Base-by-base conservation (phyloP, 768 basidiomycete species). In the Hydnomerulius pinastri region DNA sequence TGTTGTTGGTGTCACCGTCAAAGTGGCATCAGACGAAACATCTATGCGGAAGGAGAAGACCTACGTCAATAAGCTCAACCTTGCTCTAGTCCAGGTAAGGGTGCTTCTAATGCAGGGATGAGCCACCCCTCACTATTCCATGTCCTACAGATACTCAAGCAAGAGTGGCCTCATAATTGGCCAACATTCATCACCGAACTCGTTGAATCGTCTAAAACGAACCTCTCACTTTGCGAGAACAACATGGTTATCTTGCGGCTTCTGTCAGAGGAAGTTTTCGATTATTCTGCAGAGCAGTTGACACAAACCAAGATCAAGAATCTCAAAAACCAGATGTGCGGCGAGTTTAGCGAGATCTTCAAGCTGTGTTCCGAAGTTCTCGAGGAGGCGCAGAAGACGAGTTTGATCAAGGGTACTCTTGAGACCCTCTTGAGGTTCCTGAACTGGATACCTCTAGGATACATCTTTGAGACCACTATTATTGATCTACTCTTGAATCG, bases 131-230 rank as follows among this genome's bases (percentile, higher is more conserved):
- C 51, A 62, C 54, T 17, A 44, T 41, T 43, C 6, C 20, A 38
- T 49, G 33, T 21, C 27, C 17, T 44, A 17, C 63, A 99, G 94
- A 97, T 99, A 53, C 76, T 99, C 57, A 99, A 98, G 73, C 97
- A 98, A 76, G 97, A 98, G 69, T 99, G 97, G 97, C 96, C 96
- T 21, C 92, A 97, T 68, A 94, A 97, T 64, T 99, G 97, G 97
- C 95, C 96, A 27, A 90, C 82, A 18, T 98, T 98, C 76, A 97
- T 98, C 62, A 85, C 90, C 10, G 95, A 98, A 70, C 90, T 98
- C 39, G 94, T 98, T 51, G 88, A 94, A 59, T 97, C 96, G 7
- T 98, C 96, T 37, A 96, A 96, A 71, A 92, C 92, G 36, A 98
- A 94, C 66, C 82, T 98, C 33, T 86, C 91, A 2, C 81, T 98